A percentile compares a stretch with the other conserved stretches of the same genome.
Evolutionary conservation across 768 basidiomycete genomes (phyloP).

Genomic region (Suillus discolor): DNA sequence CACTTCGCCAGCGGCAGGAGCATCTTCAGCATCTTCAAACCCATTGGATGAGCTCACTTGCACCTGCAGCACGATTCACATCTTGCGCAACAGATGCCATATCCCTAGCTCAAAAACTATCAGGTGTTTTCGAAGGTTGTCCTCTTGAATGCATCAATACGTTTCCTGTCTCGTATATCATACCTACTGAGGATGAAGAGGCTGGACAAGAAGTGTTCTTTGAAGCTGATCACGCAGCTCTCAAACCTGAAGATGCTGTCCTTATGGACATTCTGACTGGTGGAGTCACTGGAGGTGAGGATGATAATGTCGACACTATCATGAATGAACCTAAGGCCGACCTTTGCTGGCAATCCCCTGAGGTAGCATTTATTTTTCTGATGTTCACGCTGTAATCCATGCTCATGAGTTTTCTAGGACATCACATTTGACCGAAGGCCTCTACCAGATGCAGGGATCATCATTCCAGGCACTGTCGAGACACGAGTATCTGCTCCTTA

Average conservation of each 20-base stretch:
- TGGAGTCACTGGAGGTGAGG: background rate
- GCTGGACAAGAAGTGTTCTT: background rate
- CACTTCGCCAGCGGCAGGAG: background rate
- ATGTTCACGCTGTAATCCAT: background rate
- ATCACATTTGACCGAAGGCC: background rate
- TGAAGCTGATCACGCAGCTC: background rate
- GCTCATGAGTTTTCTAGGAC: background rate
- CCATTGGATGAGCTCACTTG: conserved; percentile 18
- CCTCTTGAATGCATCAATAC: too few relatives aligned
- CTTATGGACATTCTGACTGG: background rate
- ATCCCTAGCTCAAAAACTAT: background rate
- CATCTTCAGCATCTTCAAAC: conserved; percentile 18
- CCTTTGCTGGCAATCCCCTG: background rate
- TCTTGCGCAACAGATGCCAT: background rate
- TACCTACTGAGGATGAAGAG: background rate
- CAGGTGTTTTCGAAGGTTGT: too few relatives aligned
- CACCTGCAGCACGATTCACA: background rate
- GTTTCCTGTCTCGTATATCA: background rate
- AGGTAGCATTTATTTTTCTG: background rate
- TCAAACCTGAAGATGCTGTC: background rate
- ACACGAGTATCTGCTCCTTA: background rate
- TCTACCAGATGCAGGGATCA: background rate
- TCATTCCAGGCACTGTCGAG: background rate
- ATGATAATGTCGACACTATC: too few relatives aligned
- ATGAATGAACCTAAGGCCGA: too few relatives aligned